Percentiles rank a stretch among this genome's conserved stretches.
phyloP scores from a whole-genome alignment of 192 early-diverging fungal species.

The Backusella luteola region DNA sequence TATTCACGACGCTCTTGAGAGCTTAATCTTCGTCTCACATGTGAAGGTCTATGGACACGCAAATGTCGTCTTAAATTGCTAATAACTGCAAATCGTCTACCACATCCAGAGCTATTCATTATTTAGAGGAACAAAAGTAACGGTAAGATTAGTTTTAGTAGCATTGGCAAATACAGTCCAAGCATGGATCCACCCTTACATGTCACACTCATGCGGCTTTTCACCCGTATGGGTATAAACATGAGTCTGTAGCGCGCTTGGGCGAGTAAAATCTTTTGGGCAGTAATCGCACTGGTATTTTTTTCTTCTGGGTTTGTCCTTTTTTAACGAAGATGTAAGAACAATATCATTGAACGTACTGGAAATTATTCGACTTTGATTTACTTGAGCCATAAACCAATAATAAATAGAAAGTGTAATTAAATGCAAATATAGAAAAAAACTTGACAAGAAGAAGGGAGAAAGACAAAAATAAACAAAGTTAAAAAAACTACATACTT shows the following conservation, averaged over 20 bases:
- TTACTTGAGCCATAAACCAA: not conserved
- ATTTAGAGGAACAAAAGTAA: not conserved
- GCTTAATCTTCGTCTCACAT: not conserved
- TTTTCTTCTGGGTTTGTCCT: not conserved
- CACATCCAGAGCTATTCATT: not conserved
- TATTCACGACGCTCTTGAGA: slow-evolving; percentile 8
- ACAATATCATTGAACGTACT: not conserved
- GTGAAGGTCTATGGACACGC: slow-evolving; percentile 5
- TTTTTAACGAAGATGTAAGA: not conserved
- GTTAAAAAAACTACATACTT: not conserved
- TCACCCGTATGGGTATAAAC: slow-evolving; percentile 29
- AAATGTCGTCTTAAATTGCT: slow-evolving; percentile 19
- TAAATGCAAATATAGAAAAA: slow-evolving; percentile 8
- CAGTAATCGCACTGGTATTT: slow-evolving; percentile 15
- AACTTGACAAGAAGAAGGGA: not conserved
- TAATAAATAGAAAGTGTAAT: not conserved
- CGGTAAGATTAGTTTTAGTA: not conserved
- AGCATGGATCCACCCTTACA: slow-evolving; percentile 10
- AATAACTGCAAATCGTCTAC: slow-evolving; percentile 8
- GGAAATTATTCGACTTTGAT: not conserved
- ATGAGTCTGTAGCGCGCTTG: slow-evolving; percentile 18
- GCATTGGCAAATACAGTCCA: not conserved
- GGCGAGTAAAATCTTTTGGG: slow-evolving; percentile 23
- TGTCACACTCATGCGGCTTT: slow-evolving; percentile 23
- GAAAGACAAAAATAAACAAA: slow-evolving; percentile 12